Evolutionary conservation across 257 asterid genomes (phyloP).

Genomic region (Ilex asprella): DNA sequence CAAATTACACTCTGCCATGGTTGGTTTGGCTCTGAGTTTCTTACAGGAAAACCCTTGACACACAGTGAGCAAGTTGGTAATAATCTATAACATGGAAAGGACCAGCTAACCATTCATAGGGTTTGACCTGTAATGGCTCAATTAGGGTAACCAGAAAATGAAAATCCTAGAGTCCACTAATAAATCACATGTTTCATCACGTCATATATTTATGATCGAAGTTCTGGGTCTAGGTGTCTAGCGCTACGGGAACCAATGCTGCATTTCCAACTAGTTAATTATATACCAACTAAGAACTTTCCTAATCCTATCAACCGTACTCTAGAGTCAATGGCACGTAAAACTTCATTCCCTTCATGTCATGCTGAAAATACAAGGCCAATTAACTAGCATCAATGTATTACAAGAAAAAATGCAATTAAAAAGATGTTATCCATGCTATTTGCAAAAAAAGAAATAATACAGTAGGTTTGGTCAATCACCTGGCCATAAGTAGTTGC

Average conservation of each 20-base stretch:
- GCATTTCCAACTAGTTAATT: neutral
- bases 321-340: neutral
- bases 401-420: neutral
- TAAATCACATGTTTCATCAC: too few species aligned
- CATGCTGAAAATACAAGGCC: neutral
- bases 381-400: neutral
- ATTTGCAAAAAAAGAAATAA: neutral
- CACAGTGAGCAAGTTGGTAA: too few species aligned
- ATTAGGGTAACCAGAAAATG: too few species aligned
- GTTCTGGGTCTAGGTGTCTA: too few species aligned
- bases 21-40: too few species aligned
- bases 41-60: too few species aligned
- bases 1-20: too few species aligned
- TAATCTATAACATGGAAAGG: too few species aligned
- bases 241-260: neutral
- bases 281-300: neutral
- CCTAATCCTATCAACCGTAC: neutral
- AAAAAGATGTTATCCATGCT: neutral
- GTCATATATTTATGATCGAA: too few species aligned
- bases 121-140: too few species aligned
- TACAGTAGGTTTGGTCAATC: conserved; percentile 17
- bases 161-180: too few species aligned
- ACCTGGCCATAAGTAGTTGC: conserved; percentile 95
- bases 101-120: too few species aligned
- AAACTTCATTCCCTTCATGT: neutral